phyloP scores from a whole-genome alignment of 2,329 filamentous ascomycete genomes.

The Xylariomycetidae sp. region DNA sequence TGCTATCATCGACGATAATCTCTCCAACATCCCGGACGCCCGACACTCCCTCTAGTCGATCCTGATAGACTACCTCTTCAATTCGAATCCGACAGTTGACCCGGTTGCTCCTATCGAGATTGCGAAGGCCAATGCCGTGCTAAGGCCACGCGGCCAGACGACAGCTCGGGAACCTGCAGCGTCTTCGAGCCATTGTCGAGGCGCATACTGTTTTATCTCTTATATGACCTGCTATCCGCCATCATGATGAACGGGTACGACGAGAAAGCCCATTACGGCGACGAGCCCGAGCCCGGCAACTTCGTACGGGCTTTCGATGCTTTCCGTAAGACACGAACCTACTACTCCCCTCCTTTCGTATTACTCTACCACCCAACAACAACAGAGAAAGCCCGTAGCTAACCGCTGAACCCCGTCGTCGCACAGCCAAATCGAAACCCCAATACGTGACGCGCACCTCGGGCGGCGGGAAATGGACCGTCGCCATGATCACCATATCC shows the following conservation, averaged over 20 bases:
- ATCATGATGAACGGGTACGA: slow-evolving; percentile 72
- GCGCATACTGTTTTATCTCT: neutral
- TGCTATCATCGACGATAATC: no score
- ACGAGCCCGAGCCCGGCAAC: slow-evolving; percentile 65
- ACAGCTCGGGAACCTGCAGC: slow-evolving; percentile 18
- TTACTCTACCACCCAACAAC: neutral
- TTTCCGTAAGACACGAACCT: slow-evolving; percentile 67
- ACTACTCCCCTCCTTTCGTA: no score
- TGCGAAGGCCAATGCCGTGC: no score
- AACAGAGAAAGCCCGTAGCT: neutral
- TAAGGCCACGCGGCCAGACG: slow-evolving; percentile 13
- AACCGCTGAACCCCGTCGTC: slow-evolving; percentile 1
- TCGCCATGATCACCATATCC: slow-evolving; percentile 73
- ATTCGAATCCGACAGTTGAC: no score
- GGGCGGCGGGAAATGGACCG: slow-evolving; percentile 89
- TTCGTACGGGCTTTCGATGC: slow-evolving; percentile 89
- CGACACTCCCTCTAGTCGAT: no score
- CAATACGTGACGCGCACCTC: slow-evolving; percentile 83
- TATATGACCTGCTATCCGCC: no score
- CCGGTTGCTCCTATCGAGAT: no score
- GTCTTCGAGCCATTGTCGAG: slow-evolving; percentile 8
- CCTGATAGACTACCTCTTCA: no score
- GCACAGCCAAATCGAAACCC: slow-evolving; percentile 85
- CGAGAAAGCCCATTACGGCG: slow-evolving; percentile 62
- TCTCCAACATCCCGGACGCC: no score